A percentile compares a stretch with the other conserved stretches of the same genome.
Evolutionary conservation across 441 rosid species (phyloP).

Genomic region (Francoa sonchifolia): DNA sequence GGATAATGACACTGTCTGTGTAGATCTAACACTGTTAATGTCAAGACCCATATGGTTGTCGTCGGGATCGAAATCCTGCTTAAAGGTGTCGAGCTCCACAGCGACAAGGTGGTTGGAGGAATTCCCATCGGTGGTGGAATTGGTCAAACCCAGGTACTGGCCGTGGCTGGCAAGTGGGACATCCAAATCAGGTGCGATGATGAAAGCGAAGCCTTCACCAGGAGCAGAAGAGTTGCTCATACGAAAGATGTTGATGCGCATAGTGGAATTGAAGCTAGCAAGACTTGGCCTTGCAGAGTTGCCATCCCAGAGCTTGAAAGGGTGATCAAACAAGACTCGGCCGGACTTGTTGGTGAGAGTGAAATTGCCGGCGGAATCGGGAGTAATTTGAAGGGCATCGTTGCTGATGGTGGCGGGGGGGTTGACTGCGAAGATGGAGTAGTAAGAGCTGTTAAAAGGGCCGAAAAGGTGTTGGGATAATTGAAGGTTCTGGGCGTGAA

Average conservation of each 20-base stretch:
- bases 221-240: conserved; percentile 11
- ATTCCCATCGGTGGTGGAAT: conserved; percentile 32
- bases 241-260: conserved; percentile 28
- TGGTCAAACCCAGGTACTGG: conserved; percentile 36
- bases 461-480: conserved; percentile 10
- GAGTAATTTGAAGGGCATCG: conserved; percentile 38
- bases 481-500: conserved; percentile 4
- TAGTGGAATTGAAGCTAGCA: conserved; percentile 38
- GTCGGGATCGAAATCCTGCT: conserved; percentile 37
- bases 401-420: conserved; percentile 28
- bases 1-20: conserved; percentile 17
- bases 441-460: conserved; percentile 25
- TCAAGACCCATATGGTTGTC: conserved; percentile 45
- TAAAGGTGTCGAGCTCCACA: conserved; percentile 41
- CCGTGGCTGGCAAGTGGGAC: conserved; percentile 27
- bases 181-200: conserved; percentile 25
- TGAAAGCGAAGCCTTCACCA: conserved; percentile 41
- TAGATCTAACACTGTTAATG: conserved; percentile 29
- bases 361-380: conserved; percentile 29
- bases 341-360: conserved; percentile 24
- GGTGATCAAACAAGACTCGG: conserved; percentile 17
- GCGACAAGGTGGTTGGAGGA: conserved; percentile 30
- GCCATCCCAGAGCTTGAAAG: conserved; percentile 29
- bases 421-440: conserved; percentile 13
- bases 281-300: not conserved